Evolutionary conservation across 2,329 filamentous ascomycete genomes (phyloP), one percentile per base, ranked within the genome.

Genomic region (Stagonosporopsis rhizophila): DNA sequence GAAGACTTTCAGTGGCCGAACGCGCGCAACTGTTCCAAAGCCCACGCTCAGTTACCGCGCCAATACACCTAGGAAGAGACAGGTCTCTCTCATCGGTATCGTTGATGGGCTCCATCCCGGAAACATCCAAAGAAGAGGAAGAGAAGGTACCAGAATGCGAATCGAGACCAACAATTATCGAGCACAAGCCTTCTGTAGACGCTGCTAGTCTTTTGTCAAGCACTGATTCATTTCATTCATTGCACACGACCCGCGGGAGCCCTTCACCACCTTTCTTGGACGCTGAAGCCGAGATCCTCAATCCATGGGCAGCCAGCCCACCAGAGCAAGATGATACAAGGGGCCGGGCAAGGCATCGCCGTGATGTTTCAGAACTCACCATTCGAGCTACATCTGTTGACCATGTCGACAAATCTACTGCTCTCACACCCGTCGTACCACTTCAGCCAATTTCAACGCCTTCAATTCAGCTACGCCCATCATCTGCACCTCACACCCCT

Each of bases 401-500:
- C 14, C 30, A 48, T 5, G 45, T 41, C n/a, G 52, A 58, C n/a
- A 49, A 60, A 34, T 50, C 62, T 38, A 42, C 62, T 42, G 61
- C 64, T 30, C 46, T 63, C 8, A 71, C 70, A n/a, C 67, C 68
- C 30, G 67, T 65, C n/a, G 46, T 52, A 32, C 56, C 59, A 23
- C 62, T 64, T 8, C 57, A 65, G 34, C 44, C 63, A 7, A 59
- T 51, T 6, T 59, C 66, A 32, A 61, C 58, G 7, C 60, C 66
- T 17, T 61, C 60, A 12, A 62, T 63, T 27, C 60, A 68, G 35
- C 49, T 67, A 25, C 64, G 60, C 7, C 62, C 66, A 9, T 72
- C 64, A 12, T 74, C 75, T 23, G 68, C 71, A 4, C 75, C 79
- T n/a, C 74, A 74, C 32, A 81, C 80, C 6, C 79, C 80, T 38